A percentile compares a stretch with the other conserved stretches of the same genome.
Conservation (phyloP, 768 basidiomycete genomes). For the Amanita inopinata region DNA sequence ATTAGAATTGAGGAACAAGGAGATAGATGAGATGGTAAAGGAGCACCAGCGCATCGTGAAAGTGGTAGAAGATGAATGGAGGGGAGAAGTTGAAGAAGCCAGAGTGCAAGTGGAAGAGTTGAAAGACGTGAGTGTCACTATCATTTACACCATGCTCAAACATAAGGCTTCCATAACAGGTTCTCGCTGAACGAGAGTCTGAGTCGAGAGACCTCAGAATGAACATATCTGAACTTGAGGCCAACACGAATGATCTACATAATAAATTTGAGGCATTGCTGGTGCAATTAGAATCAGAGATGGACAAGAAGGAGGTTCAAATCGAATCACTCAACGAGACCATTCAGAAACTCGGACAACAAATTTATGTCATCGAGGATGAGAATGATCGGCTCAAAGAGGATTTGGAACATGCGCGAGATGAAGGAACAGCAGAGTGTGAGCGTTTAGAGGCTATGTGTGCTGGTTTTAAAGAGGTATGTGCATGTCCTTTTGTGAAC, state of each 20-base stretch:
- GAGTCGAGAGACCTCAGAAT: conserved; percentile 70
- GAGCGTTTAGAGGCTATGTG: conserved; percentile 60
- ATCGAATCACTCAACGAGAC: conserved; percentile 65
- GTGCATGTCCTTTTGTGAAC: conserved; percentile 12
- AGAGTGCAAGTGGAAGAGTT: conserved; percentile 73
- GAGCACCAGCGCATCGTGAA: conserved; percentile 69
- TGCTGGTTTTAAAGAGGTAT: conserved; percentile 72
- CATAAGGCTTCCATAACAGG: conserved; percentile 30
- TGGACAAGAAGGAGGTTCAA: conserved; percentile 73
- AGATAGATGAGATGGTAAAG: conserved; percentile 68
- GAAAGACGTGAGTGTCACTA: conserved; percentile 42
- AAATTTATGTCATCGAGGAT: conserved; percentile 80
- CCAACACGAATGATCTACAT: conserved; percentile 59
- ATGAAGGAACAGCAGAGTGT: conserved; percentile 66
- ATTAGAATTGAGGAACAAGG: conserved; percentile 64
- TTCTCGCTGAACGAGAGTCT: conserved; percentile 68
- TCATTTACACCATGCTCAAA: conserved; percentile 7
- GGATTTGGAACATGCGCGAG: conserved; percentile 53
- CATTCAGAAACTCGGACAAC: conserved; percentile 71
- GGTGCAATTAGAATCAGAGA: conserved; percentile 67
- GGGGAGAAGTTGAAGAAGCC: conserved; percentile 78
- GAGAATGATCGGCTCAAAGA: conserved; percentile 72
- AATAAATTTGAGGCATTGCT: conserved; percentile 67
- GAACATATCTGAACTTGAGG: conserved; percentile 66
- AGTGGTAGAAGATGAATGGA: conserved; percentile 77